Conservation (phyloP, 768 basidiomycete species). For the Vararia minispora region DNA sequence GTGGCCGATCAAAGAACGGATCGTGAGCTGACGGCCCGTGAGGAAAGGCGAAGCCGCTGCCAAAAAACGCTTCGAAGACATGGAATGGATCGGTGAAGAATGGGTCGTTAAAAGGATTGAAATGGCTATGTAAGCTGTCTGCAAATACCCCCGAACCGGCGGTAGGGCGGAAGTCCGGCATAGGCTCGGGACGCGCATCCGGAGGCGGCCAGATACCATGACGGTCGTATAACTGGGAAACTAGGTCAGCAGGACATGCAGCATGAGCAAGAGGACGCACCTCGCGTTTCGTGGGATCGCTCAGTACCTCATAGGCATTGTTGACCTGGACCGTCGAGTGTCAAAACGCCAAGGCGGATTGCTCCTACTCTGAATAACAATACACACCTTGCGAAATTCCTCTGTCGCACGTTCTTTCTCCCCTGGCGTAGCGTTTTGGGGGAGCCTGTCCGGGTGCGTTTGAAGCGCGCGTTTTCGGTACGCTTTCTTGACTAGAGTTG, state of each 20-base stretch:
- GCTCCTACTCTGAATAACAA: not conserved
- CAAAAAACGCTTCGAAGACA: slow-evolving; percentile 65
- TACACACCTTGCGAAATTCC: slow-evolving; percentile 34
- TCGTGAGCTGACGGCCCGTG: slow-evolving; percentile 17
- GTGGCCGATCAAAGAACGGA: slow-evolving; percentile 23
- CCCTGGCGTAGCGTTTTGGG: slow-evolving; percentile 38
- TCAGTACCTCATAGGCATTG: slow-evolving; percentile 70
- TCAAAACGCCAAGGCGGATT: slow-evolving; percentile 3
- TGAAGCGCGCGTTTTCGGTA: slow-evolving; percentile 62
- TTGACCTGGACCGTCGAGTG: slow-evolving; percentile 37
- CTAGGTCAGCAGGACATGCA: slow-evolving; percentile 1
- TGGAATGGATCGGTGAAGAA: slow-evolving; percentile 67
- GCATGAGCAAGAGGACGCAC: slow-evolving; percentile 21
- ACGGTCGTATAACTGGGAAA: slow-evolving; percentile 48
- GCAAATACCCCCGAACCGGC: slow-evolving; percentile 3
- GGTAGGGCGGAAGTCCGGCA: slow-evolving; percentile 3
- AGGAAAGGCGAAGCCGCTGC: slow-evolving; percentile 25
- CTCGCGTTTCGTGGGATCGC: slow-evolving; percentile 45
- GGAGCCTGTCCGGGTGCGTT: slow-evolving; percentile 68
- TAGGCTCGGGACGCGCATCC: slow-evolving; percentile 8
- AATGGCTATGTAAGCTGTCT: slow-evolving; percentile 10
- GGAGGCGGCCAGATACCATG: slow-evolving; percentile 71
- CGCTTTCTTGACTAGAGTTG: slow-evolving; percentile 57
- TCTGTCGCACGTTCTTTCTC: slow-evolving; percentile 57
- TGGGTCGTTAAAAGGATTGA: slow-evolving; percentile 29